Evolutionary conservation across 345 rosid species (phyloP).

Genomic region (Syzygium aromaticum): DNA sequence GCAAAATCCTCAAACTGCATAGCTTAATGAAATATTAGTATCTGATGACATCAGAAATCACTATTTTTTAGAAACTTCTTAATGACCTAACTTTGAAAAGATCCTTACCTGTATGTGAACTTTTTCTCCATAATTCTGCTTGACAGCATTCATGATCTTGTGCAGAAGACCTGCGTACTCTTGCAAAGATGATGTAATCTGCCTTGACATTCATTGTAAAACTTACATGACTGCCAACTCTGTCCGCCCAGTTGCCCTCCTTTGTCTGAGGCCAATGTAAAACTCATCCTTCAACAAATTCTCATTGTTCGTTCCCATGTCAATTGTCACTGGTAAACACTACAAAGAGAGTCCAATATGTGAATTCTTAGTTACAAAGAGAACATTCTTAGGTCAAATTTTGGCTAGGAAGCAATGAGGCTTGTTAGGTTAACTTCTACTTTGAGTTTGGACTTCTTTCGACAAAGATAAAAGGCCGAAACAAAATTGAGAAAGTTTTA

Average conservation of each 20-base stretch:
- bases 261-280: conserved; percentile 71
- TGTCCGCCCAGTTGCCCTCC: conserved; percentile 62
- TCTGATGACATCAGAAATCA: not conserved
- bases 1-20: conserved; percentile 97
- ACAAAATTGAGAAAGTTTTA: not conserved
- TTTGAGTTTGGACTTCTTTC: not conserved
- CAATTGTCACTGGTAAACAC: conserved; percentile 84
- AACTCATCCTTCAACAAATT: conserved; percentile 68
- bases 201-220: not conserved
- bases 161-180: conserved; percentile 66
- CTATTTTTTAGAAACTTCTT: not conserved
- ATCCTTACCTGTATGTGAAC: conserved; percentile 63
- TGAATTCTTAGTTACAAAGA: not conserved
- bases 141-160: conserved; percentile 86
- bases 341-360: conserved; percentile 4
- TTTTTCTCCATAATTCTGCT: conserved; percentile 87
- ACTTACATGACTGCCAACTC: not conserved
- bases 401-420: not conserved
- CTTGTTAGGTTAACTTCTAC: not conserved
- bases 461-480: not conserved
- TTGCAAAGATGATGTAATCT: conserved; percentile 18
- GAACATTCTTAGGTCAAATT: not conserved
- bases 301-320: conserved; percentile 87
- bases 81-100: not conserved
- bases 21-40: not conserved